Base-by-base conservation (phyloP, 139 green algal genomes). In the Chlorella sorokiniana region DNA sequence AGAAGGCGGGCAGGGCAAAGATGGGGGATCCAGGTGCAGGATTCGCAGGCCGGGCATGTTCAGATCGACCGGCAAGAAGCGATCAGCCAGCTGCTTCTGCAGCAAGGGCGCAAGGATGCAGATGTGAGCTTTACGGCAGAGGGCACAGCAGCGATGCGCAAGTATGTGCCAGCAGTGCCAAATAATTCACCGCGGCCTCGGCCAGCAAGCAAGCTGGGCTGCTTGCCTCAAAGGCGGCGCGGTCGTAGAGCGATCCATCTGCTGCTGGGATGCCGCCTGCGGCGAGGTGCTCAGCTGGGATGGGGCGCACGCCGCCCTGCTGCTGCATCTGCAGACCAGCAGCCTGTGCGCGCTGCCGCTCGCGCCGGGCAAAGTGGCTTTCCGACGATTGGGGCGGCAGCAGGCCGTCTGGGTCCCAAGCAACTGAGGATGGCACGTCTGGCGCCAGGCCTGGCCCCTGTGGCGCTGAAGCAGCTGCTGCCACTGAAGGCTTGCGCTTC, bases 1-100 rank as follows among this genome's bases (percentile, higher is more conserved):
- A 81, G 59, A 81, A 81, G 59, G 5, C 40, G 1, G 75, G 56
- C 18, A 95, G 64, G 1, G 75, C 85, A 40, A 94, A 81, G 4
- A 94, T 67, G 20, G 89, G 87, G 91, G 91, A 69, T 95, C 91
- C 35, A 94, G 65, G 84, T 94, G 84, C 31, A 89, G 74, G 10
- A 94, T 77, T 18, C 78, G 74, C 29, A 93, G 61, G 42, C 90
- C 87, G 5, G 89, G 78, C 14, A 69, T 82, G 69, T 91, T 78
- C 35, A 93, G 54, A 59, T 93, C 73, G 20, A 93, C 73, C 3
- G 89, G 84, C 69, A 93, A 56, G 79, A 87, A 92, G 61, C 59
- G 45, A n/a, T 81, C 70, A 8, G 54, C 64, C 56, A 84, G 31
- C 37, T 80, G 42, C 23, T 63, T 41, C 72, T 76, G 65, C 45